Conservation (phyloP, 306 rosid species). For the Sicyos baderoa region DNA sequence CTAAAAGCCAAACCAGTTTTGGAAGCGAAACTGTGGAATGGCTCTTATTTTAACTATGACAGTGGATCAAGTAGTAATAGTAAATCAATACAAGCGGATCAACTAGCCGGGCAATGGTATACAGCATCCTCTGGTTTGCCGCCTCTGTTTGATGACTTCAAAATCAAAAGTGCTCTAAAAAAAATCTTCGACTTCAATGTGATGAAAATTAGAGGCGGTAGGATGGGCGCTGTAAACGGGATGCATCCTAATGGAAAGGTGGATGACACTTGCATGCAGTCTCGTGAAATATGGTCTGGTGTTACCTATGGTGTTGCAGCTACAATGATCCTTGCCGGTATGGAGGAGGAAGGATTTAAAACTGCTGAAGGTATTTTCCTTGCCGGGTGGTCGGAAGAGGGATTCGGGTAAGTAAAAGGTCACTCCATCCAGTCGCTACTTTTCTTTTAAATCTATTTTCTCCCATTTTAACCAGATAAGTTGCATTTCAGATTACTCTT, state of each 20-base stretch:
- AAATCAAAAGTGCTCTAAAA: conserved; percentile 64
- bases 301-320: conserved; percentile 95
- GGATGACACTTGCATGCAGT: conserved; percentile 99
- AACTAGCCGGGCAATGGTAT: conserved; percentile 98
- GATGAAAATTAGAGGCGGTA: conserved; percentile 86
- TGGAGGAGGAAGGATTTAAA: conserved; percentile 81
- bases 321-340: conserved; percentile 86
- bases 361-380: conserved; percentile 85
- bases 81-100: conserved; percentile 95
- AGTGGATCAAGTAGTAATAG: conserved; percentile 85
- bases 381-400: conserved; percentile 97
- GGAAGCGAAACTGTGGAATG: conserved; percentile 89
- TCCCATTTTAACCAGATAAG: neutral
- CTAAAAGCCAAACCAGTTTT: conserved; percentile 78
- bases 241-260: conserved; percentile 92
- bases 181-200: conserved; percentile 85
- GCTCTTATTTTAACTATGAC: conserved; percentile 92
- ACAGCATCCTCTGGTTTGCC: conserved; percentile 88
- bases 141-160: conserved; percentile 66
- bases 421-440: neutral
- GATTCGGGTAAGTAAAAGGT: conserved; percentile 65
- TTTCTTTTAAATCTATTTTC: neutral
- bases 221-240: conserved; percentile 97
- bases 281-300: conserved; percentile 96
- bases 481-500: neutral